phyloP scores from a whole-genome alignment of 495 filamentous ascomycete genomes.

The Xeromyces bisporus region DNA sequence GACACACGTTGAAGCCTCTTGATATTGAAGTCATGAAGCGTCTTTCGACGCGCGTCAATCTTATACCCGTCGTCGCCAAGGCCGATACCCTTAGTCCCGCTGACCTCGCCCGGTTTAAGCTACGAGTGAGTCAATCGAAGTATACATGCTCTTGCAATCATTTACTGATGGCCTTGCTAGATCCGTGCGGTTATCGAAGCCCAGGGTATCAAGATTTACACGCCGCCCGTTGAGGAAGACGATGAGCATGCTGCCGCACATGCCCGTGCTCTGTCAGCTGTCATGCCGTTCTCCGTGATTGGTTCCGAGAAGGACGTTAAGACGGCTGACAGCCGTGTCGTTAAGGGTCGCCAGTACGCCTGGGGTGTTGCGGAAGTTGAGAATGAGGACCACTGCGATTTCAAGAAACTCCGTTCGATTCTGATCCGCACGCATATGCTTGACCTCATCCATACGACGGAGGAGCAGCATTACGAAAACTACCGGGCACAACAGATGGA shows the following conservation, averaged over 20 bases:
- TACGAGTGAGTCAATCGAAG: slow-evolving; percentile 43
- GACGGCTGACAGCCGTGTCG: slow-evolving; percentile 82
- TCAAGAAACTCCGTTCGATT: slow-evolving; percentile 98
- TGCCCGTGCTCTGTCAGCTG: slow-evolving; percentile 80
- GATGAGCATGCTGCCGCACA: slow-evolving; percentile 91
- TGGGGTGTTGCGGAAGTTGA: slow-evolving; percentile 99
- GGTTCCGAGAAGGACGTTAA: slow-evolving; percentile 98
- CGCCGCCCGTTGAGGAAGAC: slow-evolving; percentile 91
- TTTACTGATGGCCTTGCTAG: slow-evolving; percentile 24
- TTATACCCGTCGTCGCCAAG: slow-evolving; percentile 97
- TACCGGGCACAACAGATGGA: slow-evolving; percentile 99
- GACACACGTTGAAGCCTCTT: slow-evolving; percentile 94
- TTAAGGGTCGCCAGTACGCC: slow-evolving; percentile 96
- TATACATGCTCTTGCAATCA: not conserved
- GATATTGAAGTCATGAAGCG: slow-evolving; percentile 99
- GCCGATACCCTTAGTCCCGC: slow-evolving; percentile 89
- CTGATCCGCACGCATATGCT: slow-evolving; percentile 99
- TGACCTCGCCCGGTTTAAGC: slow-evolving; percentile 84
- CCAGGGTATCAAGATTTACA: slow-evolving; percentile 98
- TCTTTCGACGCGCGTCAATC: slow-evolving; percentile 87
- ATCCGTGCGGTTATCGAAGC: slow-evolving; percentile 91
- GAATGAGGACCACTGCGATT: slow-evolving; percentile 99
- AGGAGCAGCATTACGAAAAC: slow-evolving; percentile 96
- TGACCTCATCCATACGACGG: slow-evolving; percentile 96
- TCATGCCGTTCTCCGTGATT: slow-evolving; percentile 98